Base-by-base conservation (phyloP, 768 basidiomycete species). In the Dentipellis sp. region DNA sequence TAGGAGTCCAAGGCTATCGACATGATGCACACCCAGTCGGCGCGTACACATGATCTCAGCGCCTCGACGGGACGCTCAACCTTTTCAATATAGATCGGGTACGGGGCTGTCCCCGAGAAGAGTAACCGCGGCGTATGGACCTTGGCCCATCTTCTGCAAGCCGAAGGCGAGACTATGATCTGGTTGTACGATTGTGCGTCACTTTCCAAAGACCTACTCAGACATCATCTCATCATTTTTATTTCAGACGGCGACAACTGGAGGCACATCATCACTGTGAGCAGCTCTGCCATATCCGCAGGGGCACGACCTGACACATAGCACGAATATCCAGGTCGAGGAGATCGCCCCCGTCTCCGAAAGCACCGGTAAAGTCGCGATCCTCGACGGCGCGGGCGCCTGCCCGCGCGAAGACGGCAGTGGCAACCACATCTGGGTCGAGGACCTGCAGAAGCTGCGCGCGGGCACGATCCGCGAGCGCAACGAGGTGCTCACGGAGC, bases 321-420 rank as follows among this genome's bases (percentile, higher is more conserved):
- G 12, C 2, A n/a, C 10, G n/a, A 19, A 3, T 3, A 0, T 17
- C 0, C 54, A 55, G 54, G 54, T 55, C 1, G 54, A 55, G 19
- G 54, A 55, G 22, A 55, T 55, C 46, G 54, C 54, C 19, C 46
- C 54, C 3, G 35, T 48, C 42, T 36, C 42, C 17, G 46, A 46
- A 14, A 55, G 54, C 29, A 55, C 54, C 16, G 45, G 45, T 9
- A 55, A 49, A 48, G 54, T 55, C 36, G 29, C 37, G 12, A 38
- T 55, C 17, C 42, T 55, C 45, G 54, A 55, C 46, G 54, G 54
- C 34, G 42, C 54, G 16, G 54, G 54, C 17, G 54, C 54, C 3
- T 55, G 54, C 36, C 54, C 54, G 14, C 54, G 54, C 46, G 54
- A 55, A 48, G 54, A 55, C 29, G 42, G 54, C 23, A 23, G 54